These are phyloP conservation scores for Melocanna baccifera DNA, from an alignment of 176 grass and related monocot species.

Conservation along the genomic window DNA sequence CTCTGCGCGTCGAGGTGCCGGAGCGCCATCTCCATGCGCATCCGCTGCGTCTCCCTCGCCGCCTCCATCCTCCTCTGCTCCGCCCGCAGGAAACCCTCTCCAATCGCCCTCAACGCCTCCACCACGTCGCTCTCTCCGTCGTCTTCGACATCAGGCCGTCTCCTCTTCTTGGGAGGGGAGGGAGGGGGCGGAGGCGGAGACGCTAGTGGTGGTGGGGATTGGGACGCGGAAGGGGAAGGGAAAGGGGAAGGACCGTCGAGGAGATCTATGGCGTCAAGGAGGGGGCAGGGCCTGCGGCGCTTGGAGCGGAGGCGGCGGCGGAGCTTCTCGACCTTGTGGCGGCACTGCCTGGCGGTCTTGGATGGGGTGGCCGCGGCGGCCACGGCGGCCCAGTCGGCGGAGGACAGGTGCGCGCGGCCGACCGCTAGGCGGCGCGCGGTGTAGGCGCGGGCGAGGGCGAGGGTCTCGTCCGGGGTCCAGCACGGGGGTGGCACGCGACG, in stretches of 20 bases:
- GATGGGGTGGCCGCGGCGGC: conserved; percentile 48
- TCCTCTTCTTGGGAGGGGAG: conserved; percentile 44
- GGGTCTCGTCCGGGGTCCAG: conserved; percentile 62
- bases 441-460: conserved; percentile 58
- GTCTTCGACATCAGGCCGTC: conserved; percentile 11
- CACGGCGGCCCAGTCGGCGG: conserved; percentile 61
- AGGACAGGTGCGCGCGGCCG: conserved; percentile 55
- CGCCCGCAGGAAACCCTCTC: conserved; percentile 61
- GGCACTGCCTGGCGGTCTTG: conserved; percentile 73
- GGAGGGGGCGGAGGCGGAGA: conserved; percentile 18
- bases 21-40: conserved; percentile 79
- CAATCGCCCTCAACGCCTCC: conserved; percentile 51
- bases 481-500: conserved; percentile 59
- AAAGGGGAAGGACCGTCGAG: conserved; percentile 33
- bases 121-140: conserved; percentile 38
- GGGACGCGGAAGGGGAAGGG: conserved; percentile 11
- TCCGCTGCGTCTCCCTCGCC: conserved; percentile 59
- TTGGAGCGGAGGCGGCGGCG: conserved; percentile 54
- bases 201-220: conserved; percentile 20
- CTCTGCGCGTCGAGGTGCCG: conserved; percentile 55
- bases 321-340: conserved; percentile 85
- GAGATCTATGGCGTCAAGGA: conserved; percentile 50
- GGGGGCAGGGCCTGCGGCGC: conserved; percentile 48
- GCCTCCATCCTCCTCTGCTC: conserved; percentile 74
- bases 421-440: conserved; percentile 54